Evolutionary conservation across 2,329 filamentous ascomycete species (phyloP), one percentile per base, ranked within the genome.

Genomic region (Xylariaceae sp.): DNA sequence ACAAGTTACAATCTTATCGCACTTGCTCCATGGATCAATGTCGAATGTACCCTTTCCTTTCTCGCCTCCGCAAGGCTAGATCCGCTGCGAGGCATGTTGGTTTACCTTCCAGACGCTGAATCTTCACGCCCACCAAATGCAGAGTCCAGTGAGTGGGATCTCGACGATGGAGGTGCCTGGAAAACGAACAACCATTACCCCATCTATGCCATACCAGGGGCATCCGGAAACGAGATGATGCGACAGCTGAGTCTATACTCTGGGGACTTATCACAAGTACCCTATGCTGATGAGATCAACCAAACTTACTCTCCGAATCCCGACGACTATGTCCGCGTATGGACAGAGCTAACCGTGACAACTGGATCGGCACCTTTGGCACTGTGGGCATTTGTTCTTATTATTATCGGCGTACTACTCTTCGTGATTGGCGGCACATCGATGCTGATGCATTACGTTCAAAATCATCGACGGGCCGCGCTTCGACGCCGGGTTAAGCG

Each of bases 1-100:
- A 74, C 75, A 37, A 80, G 85, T 51, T 89, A 87, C 61, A 81
- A 84, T 41, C 71, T 89, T 38, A 79, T 96, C 53, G 90, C 86
- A 19, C 68, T 96, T 39, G 90, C 88, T 18, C 91, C 91, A 19
- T 97, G 91, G 90, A 80, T 89, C 53, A 85, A 76, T 47, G 68
- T 74, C 7, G 68, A 79, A 19, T 98, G 91, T 60, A 85, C 87
- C 11, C 65, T 74, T 41, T 76, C 83, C 34, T 95, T 89, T 60
- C 73, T 97, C 35, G 65, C 73, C 15, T 72, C 78, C 16, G 75
- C 78, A n/a, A 68, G 71, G 24, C 55, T 64, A 41, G 78, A 83
- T 50, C 74, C 78, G 18, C 72, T 84, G 9, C 74, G 79, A 32
- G 81, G 69, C 17, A 77, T 85, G 56, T 67, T 85, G 30, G 83